A percentile compares a stretch with the other conserved stretches of the same genome.
Conservation (phyloP, 768 basidiomycete species). For the Psilocybe subaeruginosa region DNA sequence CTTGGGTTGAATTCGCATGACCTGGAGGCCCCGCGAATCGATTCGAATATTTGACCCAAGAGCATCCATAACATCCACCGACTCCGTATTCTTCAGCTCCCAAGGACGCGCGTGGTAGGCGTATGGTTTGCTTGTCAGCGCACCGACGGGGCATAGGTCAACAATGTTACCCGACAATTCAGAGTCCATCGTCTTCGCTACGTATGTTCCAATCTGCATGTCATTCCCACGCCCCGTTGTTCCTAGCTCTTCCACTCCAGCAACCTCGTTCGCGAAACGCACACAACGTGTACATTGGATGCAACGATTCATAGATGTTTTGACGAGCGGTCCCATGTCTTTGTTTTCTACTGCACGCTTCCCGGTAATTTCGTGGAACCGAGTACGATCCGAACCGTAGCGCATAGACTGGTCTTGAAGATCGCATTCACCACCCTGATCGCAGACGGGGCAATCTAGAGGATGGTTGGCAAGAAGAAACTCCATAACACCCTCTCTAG, state of each 20-base stretch:
- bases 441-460: constrained; percentile 97
- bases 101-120: constrained; percentile 97
- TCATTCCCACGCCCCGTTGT: constrained; percentile 98
- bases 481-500: constrained; percentile 97
- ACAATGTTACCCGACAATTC: constrained; percentile 97
- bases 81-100: constrained; percentile 99
- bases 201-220: constrained; percentile 98
- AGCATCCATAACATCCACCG: constrained; percentile 93
- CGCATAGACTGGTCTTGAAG: constrained; percentile 99
- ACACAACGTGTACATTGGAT: constrained; percentile 99
- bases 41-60: constrained; percentile 96
- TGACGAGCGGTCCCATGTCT: constrained; percentile 95
- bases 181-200: constrained; percentile 96
- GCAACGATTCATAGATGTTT: constrained; percentile 98
- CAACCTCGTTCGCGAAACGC: constrained; percentile 98
- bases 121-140: constrained; percentile 97
- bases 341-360: constrained; percentile 99
- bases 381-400: constrained; percentile 95
- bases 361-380: constrained; percentile 98
- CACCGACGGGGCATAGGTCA: constrained; percentile 98
- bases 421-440: constrained; percentile 99
- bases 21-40: constrained; percentile 92
- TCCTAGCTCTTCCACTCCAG: constrained; percentile 96
- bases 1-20: constrained; percentile 96
- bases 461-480: constrained; percentile 98